A percentile compares a stretch with the other conserved stretches of the same genome.
phyloP scores from a whole-genome alignment of 345 rosid genomes.

The Dovyalis caffra region DNA sequence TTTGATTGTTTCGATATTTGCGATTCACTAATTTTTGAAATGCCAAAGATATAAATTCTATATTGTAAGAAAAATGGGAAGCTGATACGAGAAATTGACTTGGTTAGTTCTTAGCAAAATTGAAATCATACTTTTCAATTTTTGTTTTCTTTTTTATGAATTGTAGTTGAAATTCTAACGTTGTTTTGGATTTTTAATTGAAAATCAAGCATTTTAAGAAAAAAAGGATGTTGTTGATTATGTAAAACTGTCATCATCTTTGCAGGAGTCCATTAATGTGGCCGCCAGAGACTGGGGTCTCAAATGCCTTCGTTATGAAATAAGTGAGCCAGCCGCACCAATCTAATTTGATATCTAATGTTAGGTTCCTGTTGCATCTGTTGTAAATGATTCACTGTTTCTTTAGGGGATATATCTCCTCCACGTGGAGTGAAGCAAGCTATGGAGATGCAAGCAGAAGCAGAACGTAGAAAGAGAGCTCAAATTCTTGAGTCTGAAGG shows the following conservation, averaged over 20 bases:
- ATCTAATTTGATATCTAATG: not conserved
- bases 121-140: no score
- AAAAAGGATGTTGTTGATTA: not conserved
- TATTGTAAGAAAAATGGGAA: no score
- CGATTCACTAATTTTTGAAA: not conserved
- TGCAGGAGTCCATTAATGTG: conserved; percentile 84
- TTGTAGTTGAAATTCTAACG: no score
- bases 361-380: not conserved
- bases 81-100: no score
- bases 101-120: no score
- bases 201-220: no score
- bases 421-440: conserved; percentile 89
- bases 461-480: conserved; percentile 92
- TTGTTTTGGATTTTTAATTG: no score
- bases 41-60: no score
- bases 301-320: conserved; percentile 92
- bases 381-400: conserved; percentile 1
- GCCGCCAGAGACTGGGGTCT: conserved; percentile 96
- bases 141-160: no score
- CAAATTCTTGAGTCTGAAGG: conserved; percentile 92
- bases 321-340: conserved; percentile 58
- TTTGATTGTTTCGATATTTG: not conserved
- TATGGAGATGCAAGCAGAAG: conserved; percentile 99
- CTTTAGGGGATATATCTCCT: conserved; percentile 94
- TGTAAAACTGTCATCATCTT: not conserved